Conservation (phyloP, 2,329 filamentous ascomycete species). For the Aspergillus quadricinctus region DNA sequence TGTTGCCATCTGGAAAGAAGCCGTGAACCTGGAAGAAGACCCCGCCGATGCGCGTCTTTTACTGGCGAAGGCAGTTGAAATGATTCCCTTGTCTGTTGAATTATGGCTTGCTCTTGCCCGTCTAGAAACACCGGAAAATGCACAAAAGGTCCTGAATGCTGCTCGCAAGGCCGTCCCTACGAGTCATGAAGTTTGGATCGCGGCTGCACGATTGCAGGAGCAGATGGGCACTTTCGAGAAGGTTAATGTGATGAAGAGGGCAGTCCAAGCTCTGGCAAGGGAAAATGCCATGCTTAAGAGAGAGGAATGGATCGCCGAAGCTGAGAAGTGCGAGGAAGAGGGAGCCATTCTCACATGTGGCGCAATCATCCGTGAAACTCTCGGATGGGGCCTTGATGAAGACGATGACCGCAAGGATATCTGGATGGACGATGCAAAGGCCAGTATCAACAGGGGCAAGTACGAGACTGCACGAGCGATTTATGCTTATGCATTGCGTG, state of each 20-base stretch:
- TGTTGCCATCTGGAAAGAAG: constrained; percentile 95
- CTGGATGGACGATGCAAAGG: constrained; percentile 90
- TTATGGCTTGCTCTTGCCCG: constrained; percentile 91
- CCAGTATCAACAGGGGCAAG: constrained; percentile 72
- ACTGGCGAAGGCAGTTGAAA: constrained; percentile 89
- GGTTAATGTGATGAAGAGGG: constrained; percentile 92
- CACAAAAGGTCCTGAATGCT: constrained; percentile 90
- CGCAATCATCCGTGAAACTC: constrained; percentile 84
- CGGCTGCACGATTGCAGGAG: constrained; percentile 80
- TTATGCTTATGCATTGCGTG: constrained; percentile 81
- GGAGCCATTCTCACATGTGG: constrained; percentile 81
- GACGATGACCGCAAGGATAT: constrained; percentile 94
- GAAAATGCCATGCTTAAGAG: constrained; percentile 95
- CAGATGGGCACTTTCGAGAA: constrained; percentile 79
- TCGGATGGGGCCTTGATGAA: constrained; percentile 90
- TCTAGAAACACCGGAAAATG: constrained; percentile 83
- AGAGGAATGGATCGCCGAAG: constrained; percentile 94
- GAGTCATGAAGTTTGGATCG: constrained; percentile 95
- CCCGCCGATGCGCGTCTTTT: constrained; percentile 81
- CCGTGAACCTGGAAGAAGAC: constrained; percentile 91
- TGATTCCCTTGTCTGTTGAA: constrained; percentile 90
- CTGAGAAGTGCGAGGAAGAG: constrained; percentile 91
- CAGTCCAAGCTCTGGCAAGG: constrained; percentile 79
- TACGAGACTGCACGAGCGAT: constrained; percentile 93
- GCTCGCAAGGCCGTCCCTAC: constrained; percentile 91